phyloP scores from a whole-genome alignment of 768 basidiomycete species.

The Cyathus striatus region DNA sequence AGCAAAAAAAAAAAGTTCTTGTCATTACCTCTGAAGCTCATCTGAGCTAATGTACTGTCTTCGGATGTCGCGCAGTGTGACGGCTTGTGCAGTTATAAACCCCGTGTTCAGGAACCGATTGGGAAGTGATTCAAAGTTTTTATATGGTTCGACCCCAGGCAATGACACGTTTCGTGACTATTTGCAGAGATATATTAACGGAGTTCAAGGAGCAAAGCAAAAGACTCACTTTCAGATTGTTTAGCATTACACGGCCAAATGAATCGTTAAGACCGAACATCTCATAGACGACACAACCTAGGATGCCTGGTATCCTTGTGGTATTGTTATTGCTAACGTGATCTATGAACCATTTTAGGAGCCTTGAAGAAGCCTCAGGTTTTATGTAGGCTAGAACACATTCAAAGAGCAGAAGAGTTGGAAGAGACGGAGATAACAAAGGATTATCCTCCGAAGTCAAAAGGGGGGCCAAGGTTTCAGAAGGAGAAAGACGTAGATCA shows the following conservation, averaged over 20 bases:
- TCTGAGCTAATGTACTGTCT: constrained; percentile 34
- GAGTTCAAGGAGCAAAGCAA: background rate
- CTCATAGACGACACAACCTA: constrained; percentile 77
- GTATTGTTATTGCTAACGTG: too few relatives aligned
- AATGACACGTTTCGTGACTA: constrained; percentile 71
- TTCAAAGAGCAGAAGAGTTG: constrained; percentile 87
- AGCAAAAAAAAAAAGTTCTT: background rate
- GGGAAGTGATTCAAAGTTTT: constrained; percentile 46
- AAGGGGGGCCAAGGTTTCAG: constrained; percentile 38
- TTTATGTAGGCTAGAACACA: constrained; percentile 90
- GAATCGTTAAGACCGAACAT: constrained; percentile 87
- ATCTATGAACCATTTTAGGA: constrained; percentile 73
- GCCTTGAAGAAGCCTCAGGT: constrained; percentile 45
- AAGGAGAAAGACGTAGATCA: constrained; percentile 66
- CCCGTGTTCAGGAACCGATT: constrained; percentile 52
- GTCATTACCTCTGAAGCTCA: constrained; percentile 55
- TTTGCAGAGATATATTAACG: constrained; percentile 1
- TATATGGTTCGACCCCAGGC: constrained; percentile 66
- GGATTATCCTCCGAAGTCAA: constrained; percentile 14
- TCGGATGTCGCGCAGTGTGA: constrained; percentile 70
- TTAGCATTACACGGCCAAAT: constrained; percentile 91
- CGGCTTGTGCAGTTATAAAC: constrained; percentile 49
- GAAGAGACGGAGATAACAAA: constrained; percentile 55
- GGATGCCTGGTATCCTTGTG: too few relatives aligned
- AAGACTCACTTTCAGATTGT: constrained; percentile 68